Base-by-base conservation (phyloP, 1,284 basidiomycete genomes). In the Inonotus obliquus region DNA sequence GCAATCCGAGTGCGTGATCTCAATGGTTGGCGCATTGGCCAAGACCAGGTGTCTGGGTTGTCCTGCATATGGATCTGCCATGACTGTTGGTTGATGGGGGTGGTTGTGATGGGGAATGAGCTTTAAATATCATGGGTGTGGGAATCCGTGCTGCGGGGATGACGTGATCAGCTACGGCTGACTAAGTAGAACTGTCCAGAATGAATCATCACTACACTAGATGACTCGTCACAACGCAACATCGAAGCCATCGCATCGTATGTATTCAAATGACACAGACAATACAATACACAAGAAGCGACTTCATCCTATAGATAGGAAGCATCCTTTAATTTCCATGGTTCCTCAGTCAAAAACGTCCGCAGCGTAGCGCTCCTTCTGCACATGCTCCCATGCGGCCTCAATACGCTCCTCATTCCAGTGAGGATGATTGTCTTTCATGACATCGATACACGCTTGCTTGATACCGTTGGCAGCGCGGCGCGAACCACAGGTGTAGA, bases 401-500 rank as follows among this genome's bases (percentile, higher is more conserved):
- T 65, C 68, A 10, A 72, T 72, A 38, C 72, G 66, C 13, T 67
- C 67, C n/a, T 73, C 70, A 48, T 69, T 66, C 27, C 67, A 65
- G 1, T 67, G 63, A 1, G 49, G 54, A 19, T 68, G 65, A 10
- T 63, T 49, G 23, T 72, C 70, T 60, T 74, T 72, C 63, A 80
- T 73, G 17, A 79, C 72, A 21, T 75, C 69, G 10, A 75, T 72
- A 3, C 76, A 71, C 14, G 69, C 70, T 5, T 70, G 68, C 63
- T 75, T 77, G 56, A 80, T 70, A 0, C 76, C 78, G 37, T 72
- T 72, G 1, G 78, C 75, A 19, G 77, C 70, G 41, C 68, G 69
- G 11, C 74, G 70, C 0, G 77, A 77, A 4, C 81, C 80, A 63
- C 81, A 83, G 1, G 78, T 77, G 68, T 76, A 83, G 67, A 80